These are phyloP conservation scores for Ramaria sp. DNA, from an alignment of 768 basidiomycete genomes.

Conservation along the genomic window DNA sequence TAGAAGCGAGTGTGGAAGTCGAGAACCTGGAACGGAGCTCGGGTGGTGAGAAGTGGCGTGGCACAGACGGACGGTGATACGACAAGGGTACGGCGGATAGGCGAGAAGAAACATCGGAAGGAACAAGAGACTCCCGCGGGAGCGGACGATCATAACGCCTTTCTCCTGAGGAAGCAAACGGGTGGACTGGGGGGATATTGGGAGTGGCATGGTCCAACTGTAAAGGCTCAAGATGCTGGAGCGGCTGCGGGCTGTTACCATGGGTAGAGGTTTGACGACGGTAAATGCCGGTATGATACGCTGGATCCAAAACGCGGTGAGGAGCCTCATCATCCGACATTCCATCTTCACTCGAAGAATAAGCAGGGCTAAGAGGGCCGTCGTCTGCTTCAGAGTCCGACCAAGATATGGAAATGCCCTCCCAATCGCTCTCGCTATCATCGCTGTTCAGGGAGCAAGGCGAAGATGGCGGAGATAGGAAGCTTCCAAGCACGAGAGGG, in stretches of 20 bases:
- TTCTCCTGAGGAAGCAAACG: not conserved
- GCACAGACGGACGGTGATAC: not conserved
- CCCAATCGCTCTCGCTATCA: not conserved
- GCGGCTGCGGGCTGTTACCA: not conserved
- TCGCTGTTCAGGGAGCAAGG: not conserved
- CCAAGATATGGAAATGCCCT: not conserved
- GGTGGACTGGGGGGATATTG: not conserved
- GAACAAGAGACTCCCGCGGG: slow-evolving; percentile 7
- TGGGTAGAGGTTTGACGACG: not conserved
- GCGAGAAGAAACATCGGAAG: not conserved
- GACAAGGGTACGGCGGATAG: not conserved
- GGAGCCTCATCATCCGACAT: not conserved
- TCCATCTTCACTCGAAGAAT: slow-evolving; percentile 6
- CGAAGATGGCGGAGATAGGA: not conserved
- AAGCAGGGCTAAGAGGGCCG: not conserved
- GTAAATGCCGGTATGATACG: not conserved
- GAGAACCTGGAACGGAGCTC: slow-evolving; percentile 8
- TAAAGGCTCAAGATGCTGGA: not conserved
- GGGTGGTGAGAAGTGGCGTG: not conserved
- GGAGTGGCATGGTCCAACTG: not conserved
- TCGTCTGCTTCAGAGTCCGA: not conserved
- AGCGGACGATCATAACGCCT: not conserved
- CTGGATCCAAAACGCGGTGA: not conserved
- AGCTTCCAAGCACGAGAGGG: slow-evolving; percentile 3
- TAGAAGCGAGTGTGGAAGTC: slow-evolving; percentile 1